Evolutionary conservation across 306 rosid genomes (phyloP).

Genomic region (Myrica gale): DNA sequence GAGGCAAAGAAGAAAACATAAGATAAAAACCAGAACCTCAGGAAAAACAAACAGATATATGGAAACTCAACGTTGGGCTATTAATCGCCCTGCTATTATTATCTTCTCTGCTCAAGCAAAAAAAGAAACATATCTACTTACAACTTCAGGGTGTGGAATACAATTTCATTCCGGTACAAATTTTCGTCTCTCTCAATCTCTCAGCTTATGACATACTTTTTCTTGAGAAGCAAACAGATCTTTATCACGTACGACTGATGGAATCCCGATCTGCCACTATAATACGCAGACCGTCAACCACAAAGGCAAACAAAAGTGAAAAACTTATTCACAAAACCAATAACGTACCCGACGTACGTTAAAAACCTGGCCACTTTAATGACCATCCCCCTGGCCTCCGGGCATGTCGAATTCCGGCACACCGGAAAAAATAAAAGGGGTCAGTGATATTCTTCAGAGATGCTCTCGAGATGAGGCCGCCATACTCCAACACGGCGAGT

Average conservation of each 20-base stretch:
- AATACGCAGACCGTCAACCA: too few relatives aligned
- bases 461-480: conserved; percentile 75
- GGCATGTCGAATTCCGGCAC: conserved; percentile 36
- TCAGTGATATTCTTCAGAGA: conserved; percentile 50
- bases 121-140: conserved; percentile 28
- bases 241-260: conserved; percentile 24
- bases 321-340: neutral
- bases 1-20: neutral
- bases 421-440: conserved; percentile 23
- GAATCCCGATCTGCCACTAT: conserved; percentile 31
- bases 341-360: conserved; percentile 24
- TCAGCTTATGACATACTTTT: neutral
- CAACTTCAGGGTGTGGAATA: conserved; percentile 32
- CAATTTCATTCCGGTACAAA: conserved; percentile 14
- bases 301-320: too few relatives aligned
- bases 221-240: conserved; percentile 24
- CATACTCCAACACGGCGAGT: conserved; percentile 52
- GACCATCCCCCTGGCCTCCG: neutral
- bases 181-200: neutral
- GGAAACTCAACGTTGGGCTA: conserved; percentile 2
- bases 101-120: neutral
- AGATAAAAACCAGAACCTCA: neutral
- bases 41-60: neutral
- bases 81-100: neutral
- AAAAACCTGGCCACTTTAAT: conserved; percentile 17